A percentile compares a stretch with the other conserved stretches of the same genome.
phyloP scores from a whole-genome alignment of 345 rosid species.

The Ceriops decandra region DNA sequence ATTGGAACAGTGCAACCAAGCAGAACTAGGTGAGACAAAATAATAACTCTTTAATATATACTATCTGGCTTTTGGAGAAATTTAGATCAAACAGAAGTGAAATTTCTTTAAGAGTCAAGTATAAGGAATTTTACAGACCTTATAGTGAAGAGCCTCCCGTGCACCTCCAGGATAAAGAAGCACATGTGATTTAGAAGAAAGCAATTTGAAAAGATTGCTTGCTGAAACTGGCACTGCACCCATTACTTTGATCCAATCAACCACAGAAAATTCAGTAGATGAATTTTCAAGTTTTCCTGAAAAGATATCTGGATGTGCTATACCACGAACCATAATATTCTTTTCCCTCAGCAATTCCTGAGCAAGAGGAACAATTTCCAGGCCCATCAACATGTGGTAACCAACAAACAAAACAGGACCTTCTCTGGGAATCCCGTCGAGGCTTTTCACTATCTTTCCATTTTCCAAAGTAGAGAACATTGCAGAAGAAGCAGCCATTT shows the following conservation, averaged over 20 bases:
- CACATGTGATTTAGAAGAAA: conserved; percentile 61
- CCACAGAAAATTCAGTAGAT: conserved; percentile 19
- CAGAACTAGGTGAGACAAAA: too few species aligned
- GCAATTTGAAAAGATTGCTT: conserved; percentile 54
- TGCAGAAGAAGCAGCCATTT: conserved; percentile 23
- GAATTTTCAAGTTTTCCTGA: conserved; percentile 13
- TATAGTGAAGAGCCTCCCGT: conserved; percentile 73
- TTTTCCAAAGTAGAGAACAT: conserved; percentile 52
- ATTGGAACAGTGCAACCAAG: too few species aligned
- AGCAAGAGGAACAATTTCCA: conserved; percentile 37
- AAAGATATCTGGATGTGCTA: conserved; percentile 49
- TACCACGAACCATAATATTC: conserved; percentile 46
- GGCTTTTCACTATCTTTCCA: conserved; percentile 49
- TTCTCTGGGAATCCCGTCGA: conserved; percentile 48
- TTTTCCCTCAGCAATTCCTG: conserved; percentile 32
- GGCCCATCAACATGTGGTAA: conserved; percentile 54
- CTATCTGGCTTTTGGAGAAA: background rate
- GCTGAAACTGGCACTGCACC: conserved; percentile 74
- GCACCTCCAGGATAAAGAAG: conserved; percentile 74
- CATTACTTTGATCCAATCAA: conserved; percentile 47
- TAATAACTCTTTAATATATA: too few species aligned
- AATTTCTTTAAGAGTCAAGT: background rate
- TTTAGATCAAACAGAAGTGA: background rate
- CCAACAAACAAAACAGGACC: conserved; percentile 58
- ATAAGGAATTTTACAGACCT: conserved; percentile 28